Percentiles rank a stretch among this genome's conserved stretches.
These are phyloP conservation scores for Hortiboletus campestris DNA, from an alignment of 768 basidiomycete genomes.

Conservation along the genomic window DNA sequence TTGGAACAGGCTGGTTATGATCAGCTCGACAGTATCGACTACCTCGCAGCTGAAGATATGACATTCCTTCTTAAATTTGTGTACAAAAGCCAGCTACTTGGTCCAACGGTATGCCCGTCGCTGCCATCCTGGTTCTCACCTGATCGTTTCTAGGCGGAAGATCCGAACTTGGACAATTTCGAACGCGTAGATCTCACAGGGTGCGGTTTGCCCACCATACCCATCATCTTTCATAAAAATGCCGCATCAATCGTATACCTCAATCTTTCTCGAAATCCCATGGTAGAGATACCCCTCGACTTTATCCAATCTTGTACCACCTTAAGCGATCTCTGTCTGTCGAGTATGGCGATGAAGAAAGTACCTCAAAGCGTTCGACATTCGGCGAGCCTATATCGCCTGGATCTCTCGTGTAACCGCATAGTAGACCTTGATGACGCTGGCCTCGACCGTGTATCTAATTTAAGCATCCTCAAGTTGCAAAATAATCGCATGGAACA, in stretches of 20 bases:
- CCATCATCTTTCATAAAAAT: conserved; percentile 79
- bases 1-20: conserved; percentile 90
- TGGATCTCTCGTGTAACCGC: conserved; percentile 90
- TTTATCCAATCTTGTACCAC: conserved; percentile 87
- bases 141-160: conserved; percentile 57
- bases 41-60: conserved; percentile 74
- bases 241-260: conserved; percentile 83
- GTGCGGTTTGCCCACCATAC: conserved; percentile 81
- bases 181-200: conserved; percentile 81
- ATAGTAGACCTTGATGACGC: conserved; percentile 88
- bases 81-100: conserved; percentile 75
- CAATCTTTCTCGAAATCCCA: conserved; percentile 90
- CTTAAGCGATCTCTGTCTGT: conserved; percentile 81
- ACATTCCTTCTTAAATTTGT: conserved; percentile 87
- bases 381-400: conserved; percentile 65
- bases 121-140: not conserved
- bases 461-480: conserved; percentile 64
- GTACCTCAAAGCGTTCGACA: conserved; percentile 83
- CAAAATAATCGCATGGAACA: conserved; percentile 92
- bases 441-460: conserved; percentile 70
- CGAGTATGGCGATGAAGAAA: conserved; percentile 92
- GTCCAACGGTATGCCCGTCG: conserved; percentile 50
- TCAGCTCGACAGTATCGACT: conserved; percentile 72
- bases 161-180: conserved; percentile 66
- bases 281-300: conserved; percentile 94